These are phyloP conservation scores for Euptelea pleiosperma DNA, from an alignment of 164 flowering plant species.

Conservation along the genomic window DNA sequence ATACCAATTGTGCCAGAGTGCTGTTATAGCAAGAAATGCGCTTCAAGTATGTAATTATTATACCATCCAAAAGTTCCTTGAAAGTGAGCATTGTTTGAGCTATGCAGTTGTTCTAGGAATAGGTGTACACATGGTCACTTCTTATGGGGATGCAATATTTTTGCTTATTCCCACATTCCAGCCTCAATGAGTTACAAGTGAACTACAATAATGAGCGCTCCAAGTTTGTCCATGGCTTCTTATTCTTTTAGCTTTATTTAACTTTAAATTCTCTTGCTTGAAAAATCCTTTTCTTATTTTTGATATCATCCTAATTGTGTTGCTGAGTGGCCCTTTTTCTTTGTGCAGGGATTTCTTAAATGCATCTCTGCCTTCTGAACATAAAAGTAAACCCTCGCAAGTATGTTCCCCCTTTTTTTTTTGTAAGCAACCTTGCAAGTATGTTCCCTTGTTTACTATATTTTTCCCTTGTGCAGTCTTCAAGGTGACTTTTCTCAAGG, in stretches of 20 bases:
- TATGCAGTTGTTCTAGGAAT: neutral
- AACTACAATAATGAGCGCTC: no score
- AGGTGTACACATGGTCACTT: neutral
- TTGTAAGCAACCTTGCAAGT: no score
- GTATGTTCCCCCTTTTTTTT: slow-evolving; percentile 25
- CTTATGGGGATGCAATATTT: neutral
- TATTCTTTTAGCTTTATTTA: neutral
- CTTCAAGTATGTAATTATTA: neutral
- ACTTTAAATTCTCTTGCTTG: slow-evolving; percentile 8
- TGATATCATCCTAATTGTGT: no score
- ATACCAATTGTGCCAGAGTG: no score
- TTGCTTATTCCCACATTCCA: neutral
- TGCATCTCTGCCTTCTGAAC: slow-evolving; percentile 64
- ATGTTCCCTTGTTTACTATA: no score
- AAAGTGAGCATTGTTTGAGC: neutral
- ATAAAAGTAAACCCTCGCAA: slow-evolving; percentile 61
- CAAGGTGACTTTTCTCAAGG: no score
- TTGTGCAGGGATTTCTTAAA: slow-evolving; percentile 62
- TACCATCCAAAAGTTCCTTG: neutral
- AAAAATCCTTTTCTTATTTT: neutral
- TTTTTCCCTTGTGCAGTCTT: no score
- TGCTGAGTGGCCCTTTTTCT: neutral
- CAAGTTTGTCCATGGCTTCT: neutral
- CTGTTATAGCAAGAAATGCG: no score
- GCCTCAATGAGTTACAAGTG: neutral